Percentiles rank a stretch among this genome's conserved stretches.
Evolutionary conservation across 768 basidiomycete species (phyloP).

Genomic region (Naematelia encephala): DNA sequence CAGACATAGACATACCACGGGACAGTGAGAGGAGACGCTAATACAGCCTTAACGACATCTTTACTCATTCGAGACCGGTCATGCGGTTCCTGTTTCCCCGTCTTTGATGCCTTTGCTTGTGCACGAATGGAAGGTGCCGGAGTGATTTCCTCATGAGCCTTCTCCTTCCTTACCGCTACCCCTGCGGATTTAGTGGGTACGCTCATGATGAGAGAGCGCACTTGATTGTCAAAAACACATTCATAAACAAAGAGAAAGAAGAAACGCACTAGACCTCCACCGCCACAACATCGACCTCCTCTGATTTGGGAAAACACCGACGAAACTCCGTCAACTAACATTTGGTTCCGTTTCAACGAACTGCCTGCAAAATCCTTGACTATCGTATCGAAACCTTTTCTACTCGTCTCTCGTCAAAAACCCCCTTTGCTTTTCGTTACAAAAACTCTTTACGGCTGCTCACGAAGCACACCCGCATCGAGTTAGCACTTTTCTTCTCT

Average conservation of each 20-base stretch:
- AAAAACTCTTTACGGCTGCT: conserved; percentile 49
- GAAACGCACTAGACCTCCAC: too few species aligned
- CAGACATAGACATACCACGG: conserved; percentile 34
- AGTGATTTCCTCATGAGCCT: background rate
- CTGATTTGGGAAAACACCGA: background rate
- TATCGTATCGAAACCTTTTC: background rate
- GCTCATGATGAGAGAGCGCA: too few species aligned
- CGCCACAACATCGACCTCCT: background rate
- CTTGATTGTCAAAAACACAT: too few species aligned
- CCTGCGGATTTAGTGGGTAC: too few species aligned
- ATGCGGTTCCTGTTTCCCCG: background rate
- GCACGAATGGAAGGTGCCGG: conserved; percentile 15
- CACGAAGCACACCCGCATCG: conserved; percentile 49
- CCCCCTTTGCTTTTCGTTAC: background rate
- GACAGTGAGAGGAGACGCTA: conserved; percentile 34
- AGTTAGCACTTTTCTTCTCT: conserved; percentile 30
- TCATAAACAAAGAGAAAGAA: too few species aligned
- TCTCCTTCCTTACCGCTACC: background rate
- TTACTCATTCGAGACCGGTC: conserved; percentile 23
- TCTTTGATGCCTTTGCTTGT: conserved; percentile 19
- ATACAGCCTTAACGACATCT: conserved; percentile 37
- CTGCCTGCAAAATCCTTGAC: background rate
- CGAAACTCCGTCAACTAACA: conserved; percentile 7
- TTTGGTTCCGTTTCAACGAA: background rate
- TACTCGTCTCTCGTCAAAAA: conserved; percentile 8